Evolutionary conservation across 192 early-diverging fungal species (phyloP).

Genomic region (Phlyctochytrium planicorne): DNA sequence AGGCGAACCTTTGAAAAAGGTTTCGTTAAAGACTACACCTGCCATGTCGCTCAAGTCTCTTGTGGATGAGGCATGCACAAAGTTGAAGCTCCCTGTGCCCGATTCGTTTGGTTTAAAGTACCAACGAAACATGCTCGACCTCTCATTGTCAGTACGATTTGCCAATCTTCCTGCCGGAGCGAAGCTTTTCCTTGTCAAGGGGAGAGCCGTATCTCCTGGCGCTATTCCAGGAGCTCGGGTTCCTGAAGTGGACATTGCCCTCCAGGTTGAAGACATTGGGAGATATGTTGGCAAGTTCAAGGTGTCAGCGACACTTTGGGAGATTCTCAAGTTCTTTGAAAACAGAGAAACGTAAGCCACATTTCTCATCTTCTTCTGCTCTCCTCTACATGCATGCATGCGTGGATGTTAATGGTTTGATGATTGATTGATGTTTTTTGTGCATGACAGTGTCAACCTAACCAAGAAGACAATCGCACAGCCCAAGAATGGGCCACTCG

Average conservation of each 20-base stretch:
- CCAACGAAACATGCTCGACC: slow-evolving; percentile 56
- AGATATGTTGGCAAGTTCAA: slow-evolving; percentile 66
- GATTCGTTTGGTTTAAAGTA: slow-evolving; percentile 65
- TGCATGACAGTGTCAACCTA: neutral
- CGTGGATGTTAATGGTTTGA: neutral
- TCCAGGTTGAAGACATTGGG: slow-evolving; percentile 71
- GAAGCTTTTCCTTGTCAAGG: slow-evolving; percentile 59
- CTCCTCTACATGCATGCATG: too few relatives aligned
- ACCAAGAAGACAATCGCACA: slow-evolving; percentile 2
- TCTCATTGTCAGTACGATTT: slow-evolving; percentile 73
- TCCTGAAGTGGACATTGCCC: slow-evolving; percentile 50
- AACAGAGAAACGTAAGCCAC: slow-evolving; percentile 7
- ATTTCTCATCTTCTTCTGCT: too few relatives aligned
- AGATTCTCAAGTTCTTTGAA: slow-evolving; percentile 62
- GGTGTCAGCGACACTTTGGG: slow-evolving; percentile 67
- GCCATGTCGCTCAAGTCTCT: slow-evolving; percentile 70
- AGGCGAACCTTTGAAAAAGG: slow-evolving; percentile 33
- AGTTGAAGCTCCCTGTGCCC: slow-evolving; percentile 50
- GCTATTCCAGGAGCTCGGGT: too few relatives aligned
- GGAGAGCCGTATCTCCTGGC: neutral
- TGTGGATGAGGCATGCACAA: slow-evolving; percentile 59
- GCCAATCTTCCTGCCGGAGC: slow-evolving; percentile 80
- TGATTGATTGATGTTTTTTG: neutral
- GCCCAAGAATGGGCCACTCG: slow-evolving; percentile 18
- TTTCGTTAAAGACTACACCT: slow-evolving; percentile 69